Conservation (phyloP, 306 rosid genomes). For the Lithocarpus polystachyus region DNA sequence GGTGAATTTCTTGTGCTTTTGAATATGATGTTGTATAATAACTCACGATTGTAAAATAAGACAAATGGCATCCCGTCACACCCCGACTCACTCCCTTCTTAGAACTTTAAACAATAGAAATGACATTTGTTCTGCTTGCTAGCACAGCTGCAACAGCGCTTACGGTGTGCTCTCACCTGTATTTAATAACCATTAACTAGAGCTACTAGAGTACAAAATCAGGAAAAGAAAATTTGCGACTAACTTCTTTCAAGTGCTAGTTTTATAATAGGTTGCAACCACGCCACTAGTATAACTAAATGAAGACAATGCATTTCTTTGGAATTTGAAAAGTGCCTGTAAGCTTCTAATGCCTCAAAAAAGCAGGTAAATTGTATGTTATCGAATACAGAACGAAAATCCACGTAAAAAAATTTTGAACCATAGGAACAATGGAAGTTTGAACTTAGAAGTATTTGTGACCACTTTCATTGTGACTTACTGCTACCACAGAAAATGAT, state of each 20-base stretch:
- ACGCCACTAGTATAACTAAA: background rate
- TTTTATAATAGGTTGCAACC: background rate
- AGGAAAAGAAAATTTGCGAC: too few species aligned
- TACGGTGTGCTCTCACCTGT: too few species aligned
- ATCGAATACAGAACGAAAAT: background rate
- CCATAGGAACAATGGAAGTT: background rate
- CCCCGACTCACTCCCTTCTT: too few species aligned
- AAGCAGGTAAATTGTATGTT: background rate
- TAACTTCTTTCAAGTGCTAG: background rate
- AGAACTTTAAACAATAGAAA: too few species aligned
- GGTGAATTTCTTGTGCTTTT: background rate
- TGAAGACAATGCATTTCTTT: background rate
- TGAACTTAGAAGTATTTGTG: background rate
- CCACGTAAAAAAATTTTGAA: too few species aligned
- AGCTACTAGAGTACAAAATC: too few species aligned
- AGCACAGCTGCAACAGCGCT: too few species aligned
- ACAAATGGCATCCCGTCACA: too few species aligned
- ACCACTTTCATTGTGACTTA: background rate
- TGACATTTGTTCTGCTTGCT: too few species aligned
- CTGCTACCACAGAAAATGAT: background rate
- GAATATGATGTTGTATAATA: background rate
- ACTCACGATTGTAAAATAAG: too few species aligned
- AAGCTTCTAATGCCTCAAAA: background rate
- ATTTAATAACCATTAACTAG: too few species aligned
- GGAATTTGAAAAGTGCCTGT: background rate